Conservation (phyloP, 345 rosid genomes). For the Orychophragmus violaceus region DNA sequence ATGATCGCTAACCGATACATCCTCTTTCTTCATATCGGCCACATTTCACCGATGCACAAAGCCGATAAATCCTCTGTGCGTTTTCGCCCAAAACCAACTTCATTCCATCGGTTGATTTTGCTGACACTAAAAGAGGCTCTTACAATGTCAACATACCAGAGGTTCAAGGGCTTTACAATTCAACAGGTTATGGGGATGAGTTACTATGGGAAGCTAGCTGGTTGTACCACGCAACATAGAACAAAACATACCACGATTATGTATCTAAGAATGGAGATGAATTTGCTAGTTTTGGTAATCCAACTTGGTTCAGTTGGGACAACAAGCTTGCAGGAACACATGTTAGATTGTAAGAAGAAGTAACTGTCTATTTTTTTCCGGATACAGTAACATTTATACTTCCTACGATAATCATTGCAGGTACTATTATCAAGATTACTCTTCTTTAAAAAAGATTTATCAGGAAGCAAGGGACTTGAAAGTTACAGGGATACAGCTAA, state of each 20-base stretch:
- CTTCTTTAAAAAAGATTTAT: constrained; percentile 61
- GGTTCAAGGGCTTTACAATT: constrained; percentile 64
- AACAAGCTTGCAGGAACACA: constrained; percentile 91
- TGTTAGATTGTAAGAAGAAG: constrained; percentile 28
- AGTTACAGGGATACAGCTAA: constrained; percentile 75
- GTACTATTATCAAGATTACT: constrained; percentile 75
- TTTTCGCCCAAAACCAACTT: too few relatives aligned
- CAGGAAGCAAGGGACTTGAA: constrained; percentile 52
- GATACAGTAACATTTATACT: background rate
- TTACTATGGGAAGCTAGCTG: constrained; percentile 94
- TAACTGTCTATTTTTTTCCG: background rate
- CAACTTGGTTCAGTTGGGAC: constrained; percentile 99
- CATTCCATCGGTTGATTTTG: too few relatives aligned
- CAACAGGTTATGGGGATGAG: constrained; percentile 94
- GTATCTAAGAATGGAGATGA: constrained; percentile 57
- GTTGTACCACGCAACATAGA: constrained; percentile 90
- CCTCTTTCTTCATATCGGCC: too few relatives aligned
- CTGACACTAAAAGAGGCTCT: constrained; percentile 51
- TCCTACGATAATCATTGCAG: constrained; percentile 41
- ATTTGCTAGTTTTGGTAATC: constrained; percentile 73
- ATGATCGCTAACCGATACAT: too few relatives aligned
- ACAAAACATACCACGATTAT: constrained; percentile 66
- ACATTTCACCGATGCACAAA: too few relatives aligned
- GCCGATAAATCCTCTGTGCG: too few relatives aligned
- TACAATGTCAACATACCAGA: constrained; percentile 66